phyloP scores from a whole-genome alignment of 73 alveolate genomes.

The Urostyla sp. region DNA sequence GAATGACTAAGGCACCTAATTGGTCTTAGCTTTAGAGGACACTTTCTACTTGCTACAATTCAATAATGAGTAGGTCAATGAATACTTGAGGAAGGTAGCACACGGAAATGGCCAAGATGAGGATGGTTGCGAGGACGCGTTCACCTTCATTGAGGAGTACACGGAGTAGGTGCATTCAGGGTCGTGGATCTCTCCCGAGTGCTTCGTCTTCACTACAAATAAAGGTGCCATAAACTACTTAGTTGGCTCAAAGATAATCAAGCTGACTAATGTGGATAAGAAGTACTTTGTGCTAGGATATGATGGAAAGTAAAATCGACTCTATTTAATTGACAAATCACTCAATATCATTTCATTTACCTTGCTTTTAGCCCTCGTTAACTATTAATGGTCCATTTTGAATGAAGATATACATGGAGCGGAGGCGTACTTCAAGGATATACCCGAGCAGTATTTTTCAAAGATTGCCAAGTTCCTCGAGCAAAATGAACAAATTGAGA shows the following conservation, averaged over 20 bases:
- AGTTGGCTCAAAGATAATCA: conserved; percentile 86
- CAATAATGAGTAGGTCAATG: conserved; percentile 80
- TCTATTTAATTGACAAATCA: conserved; percentile 86
- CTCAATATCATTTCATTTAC: conserved; percentile 71
- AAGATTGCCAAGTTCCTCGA: conserved; percentile 90
- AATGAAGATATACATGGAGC: conserved; percentile 55
- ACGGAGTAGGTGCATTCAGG: conserved; percentile 89
- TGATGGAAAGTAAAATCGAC: conserved; percentile 73
- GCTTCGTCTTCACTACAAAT: conserved; percentile 85
- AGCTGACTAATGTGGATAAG: conserved; percentile 70
- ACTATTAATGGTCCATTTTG: conserved; percentile 30
- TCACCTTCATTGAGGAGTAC: conserved; percentile 85
- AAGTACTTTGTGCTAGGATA: conserved; percentile 84
- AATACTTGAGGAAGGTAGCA: conserved; percentile 45
- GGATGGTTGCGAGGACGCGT: conserved; percentile 96
- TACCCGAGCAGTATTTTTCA: conserved; percentile 73
- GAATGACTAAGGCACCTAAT: conserved; percentile 80
- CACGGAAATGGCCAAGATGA: conserved; percentile 58
- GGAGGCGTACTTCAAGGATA: conserved; percentile 70
- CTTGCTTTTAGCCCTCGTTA: conserved; percentile 45
- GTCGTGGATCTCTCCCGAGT: conserved; percentile 79
- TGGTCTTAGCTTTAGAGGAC: conserved; percentile 90
- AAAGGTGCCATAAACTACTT: conserved; percentile 89
- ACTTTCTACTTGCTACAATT: conserved; percentile 87
- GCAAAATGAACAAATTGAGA: conserved; percentile 78